These are phyloP conservation scores for Boletus bicolor DNA, from an alignment of 768 basidiomycete species.

Conservation along the genomic window DNA sequence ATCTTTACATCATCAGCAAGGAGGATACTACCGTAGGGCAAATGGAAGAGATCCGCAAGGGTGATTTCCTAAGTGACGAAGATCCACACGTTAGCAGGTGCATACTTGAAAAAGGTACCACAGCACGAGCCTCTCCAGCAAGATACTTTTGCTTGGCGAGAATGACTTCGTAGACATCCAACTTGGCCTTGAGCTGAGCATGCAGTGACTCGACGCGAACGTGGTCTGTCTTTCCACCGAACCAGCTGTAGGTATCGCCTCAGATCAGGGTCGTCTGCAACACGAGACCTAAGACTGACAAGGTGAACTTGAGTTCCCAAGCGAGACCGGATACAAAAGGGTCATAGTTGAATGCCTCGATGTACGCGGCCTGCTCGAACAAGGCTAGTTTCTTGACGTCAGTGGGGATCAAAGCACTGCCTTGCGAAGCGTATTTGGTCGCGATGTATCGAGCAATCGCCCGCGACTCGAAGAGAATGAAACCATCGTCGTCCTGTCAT, in stretches of 20 bases:
- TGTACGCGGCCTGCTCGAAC: constrained; percentile 50
- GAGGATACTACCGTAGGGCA: constrained; percentile 17
- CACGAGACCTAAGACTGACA: constrained; percentile 29
- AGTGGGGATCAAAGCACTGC: constrained; percentile 35
- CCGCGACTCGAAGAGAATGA: constrained; percentile 41
- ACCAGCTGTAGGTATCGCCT: background rate
- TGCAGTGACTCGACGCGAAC: constrained; percentile 26
- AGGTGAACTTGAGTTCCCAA: constrained; percentile 45
- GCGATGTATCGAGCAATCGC: constrained; percentile 43
- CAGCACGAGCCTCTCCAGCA: constrained; percentile 32
- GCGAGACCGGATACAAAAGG: constrained; percentile 38
- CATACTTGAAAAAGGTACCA: background rate
- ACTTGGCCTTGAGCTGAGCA: constrained; percentile 29
- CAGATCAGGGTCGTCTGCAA: background rate
- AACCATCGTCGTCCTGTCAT: constrained; percentile 36
- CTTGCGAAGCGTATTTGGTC: constrained; percentile 36
- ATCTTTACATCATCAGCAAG: background rate
- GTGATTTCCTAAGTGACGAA: constrained; percentile 11
- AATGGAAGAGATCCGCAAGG: constrained; percentile 22
- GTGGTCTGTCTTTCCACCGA: constrained; percentile 33
- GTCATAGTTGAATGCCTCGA: constrained; percentile 55
- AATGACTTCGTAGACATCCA: constrained; percentile 34
- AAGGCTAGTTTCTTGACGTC: constrained; percentile 37
- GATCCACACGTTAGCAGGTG: background rate
- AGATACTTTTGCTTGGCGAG: constrained; percentile 35